Conservation (phyloP, 2,329 filamentous ascomycete genomes). For the Apiospora marii region DNA sequence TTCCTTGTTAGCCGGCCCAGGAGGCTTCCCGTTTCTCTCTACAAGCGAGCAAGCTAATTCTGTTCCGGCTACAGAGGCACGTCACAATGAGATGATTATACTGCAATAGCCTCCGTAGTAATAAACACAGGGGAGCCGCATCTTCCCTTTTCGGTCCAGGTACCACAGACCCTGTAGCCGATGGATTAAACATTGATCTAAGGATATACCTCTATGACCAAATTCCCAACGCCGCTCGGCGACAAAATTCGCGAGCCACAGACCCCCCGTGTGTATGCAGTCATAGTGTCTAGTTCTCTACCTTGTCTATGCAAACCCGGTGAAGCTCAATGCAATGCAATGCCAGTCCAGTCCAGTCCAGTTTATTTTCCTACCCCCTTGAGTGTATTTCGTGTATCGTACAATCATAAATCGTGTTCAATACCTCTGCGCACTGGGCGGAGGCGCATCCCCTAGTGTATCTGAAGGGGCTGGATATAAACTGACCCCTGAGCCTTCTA, state of each 20-base stretch:
- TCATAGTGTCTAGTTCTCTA: background rate
- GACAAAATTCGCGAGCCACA: conserved; percentile 3
- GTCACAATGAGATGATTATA: conserved; percentile 2
- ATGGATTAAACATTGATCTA: background rate
- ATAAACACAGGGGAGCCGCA: background rate
- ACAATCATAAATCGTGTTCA: background rate
- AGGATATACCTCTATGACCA: background rate
- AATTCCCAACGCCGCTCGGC: background rate
- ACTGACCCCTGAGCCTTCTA: background rate
- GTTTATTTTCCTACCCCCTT: background rate
- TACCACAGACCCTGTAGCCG: background rate
- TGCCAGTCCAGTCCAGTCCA: background rate
- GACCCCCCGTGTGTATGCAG: conserved; percentile 8
- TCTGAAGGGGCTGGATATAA: background rate
- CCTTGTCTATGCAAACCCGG: background rate
- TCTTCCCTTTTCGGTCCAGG: background rate
- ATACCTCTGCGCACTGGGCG: conserved; percentile 27
- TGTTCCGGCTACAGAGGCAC: background rate
- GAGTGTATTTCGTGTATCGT: conserved; percentile 3
- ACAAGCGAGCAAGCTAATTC: background rate
- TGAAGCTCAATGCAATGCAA: background rate
- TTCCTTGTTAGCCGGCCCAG: background rate
- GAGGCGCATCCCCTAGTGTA: conserved; percentile 21
- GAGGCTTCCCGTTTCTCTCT: background rate
- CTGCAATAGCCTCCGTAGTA: background rate